Percentiles rank a stretch among this genome's conserved stretches.
Conservation (phyloP, 805 yeast species). For the Spathaspora hagerdaliae region DNA sequence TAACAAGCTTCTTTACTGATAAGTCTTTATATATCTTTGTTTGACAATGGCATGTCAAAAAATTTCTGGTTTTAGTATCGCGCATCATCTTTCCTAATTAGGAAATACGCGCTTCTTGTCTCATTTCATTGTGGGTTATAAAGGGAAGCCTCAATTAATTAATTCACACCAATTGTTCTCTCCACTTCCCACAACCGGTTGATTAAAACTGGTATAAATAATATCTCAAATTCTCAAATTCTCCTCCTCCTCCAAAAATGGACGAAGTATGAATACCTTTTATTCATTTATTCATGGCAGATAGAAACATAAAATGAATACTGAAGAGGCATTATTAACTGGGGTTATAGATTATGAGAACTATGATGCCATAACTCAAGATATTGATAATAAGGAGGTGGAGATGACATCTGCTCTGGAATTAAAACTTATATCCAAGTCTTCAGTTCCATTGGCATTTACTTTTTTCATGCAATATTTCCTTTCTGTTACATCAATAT, state of each 20-base stretch:
- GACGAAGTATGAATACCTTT: too few relatives aligned
- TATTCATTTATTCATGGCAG: too few relatives aligned
- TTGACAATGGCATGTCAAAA: not conserved
- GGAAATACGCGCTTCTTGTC: not conserved
- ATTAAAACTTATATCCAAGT: slow-evolving; percentile 18
- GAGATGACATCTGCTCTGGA: slow-evolving; percentile 8
- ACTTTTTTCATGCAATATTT: slow-evolving; percentile 70
- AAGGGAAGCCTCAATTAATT: too few relatives aligned
- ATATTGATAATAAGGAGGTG: not conserved
- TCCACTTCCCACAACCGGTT: too few relatives aligned
- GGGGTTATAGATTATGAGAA: slow-evolving; percentile 16
- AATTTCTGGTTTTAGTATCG: not conserved
- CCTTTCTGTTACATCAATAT: slow-evolving; percentile 68
- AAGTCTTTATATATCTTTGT: not conserved
- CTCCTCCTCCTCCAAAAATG: too few relatives aligned
- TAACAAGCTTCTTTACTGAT: not conserved
- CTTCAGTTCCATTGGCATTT: slow-evolving; percentile 58
- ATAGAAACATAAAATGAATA: slow-evolving; percentile 12
- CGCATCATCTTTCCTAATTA: not conserved
- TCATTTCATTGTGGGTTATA: too few relatives aligned
- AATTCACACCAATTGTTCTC: too few relatives aligned
- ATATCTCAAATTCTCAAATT: too few relatives aligned
- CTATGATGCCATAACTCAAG: slow-evolving; percentile 14
- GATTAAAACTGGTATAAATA: too few relatives aligned
- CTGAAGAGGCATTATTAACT: slow-evolving; percentile 22